A percentile compares a stretch with the other conserved stretches of the same genome.
phyloP scores from a whole-genome alignment of 805 yeast genomes.

The Saccharomyces jurei region DNA sequence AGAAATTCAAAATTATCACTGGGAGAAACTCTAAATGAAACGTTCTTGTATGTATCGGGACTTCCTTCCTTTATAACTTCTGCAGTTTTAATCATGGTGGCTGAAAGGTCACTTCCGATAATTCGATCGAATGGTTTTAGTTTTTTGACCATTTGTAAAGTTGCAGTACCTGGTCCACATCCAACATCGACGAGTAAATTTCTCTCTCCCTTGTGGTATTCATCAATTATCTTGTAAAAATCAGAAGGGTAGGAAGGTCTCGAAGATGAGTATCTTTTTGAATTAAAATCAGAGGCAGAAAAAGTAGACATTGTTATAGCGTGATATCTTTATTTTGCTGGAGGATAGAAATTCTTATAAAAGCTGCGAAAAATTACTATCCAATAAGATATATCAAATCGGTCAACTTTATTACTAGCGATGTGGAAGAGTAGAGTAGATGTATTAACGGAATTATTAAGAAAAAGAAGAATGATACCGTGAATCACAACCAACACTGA shows the following conservation, averaged over 20 bases:
- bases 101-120: constrained; percentile 57
- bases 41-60: constrained; percentile 4
- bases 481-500: neutral
- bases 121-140: constrained; percentile 35
- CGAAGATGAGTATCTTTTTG: constrained; percentile 45
- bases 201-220: constrained; percentile 36
- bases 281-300: constrained; percentile 43
- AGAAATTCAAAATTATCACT: constrained; percentile 14
- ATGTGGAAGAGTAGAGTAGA: too few relatives aligned
- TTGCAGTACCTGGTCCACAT: constrained; percentile 74
- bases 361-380: neutral
- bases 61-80: constrained; percentile 13
- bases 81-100: constrained; percentile 47
- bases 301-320: constrained; percentile 51
- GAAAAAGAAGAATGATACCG: neutral
- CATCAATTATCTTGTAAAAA: constrained; percentile 37
- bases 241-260: constrained; percentile 60
- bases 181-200: constrained; percentile 59
- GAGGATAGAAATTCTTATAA: neutral
- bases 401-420: neutral
- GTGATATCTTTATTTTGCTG: neutral
- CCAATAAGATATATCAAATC: neutral
- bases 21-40: constrained; percentile 28
- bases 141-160: constrained; percentile 35
- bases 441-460: too few relatives aligned